Base-by-base conservation (phyloP, 441 rosid genomes). In the Pelargonium fulgidum region DNA sequence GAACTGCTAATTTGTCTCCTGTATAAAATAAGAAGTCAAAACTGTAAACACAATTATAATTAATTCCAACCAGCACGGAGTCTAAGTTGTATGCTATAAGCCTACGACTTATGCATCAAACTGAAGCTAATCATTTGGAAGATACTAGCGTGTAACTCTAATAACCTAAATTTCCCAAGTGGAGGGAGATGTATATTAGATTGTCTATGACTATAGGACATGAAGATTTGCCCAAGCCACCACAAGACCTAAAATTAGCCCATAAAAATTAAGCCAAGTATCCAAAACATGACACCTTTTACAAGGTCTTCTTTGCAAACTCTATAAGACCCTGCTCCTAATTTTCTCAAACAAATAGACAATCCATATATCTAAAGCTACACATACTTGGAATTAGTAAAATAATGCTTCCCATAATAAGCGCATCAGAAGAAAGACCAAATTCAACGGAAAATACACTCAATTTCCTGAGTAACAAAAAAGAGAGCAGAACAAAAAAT, bases 21-120 rank as follows among this genome's bases (percentile, higher is more conserved):
- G 50, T 26, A 3, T 4, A 24, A 44, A 47, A n/a, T 12, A 66
- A 7, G 59, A 66, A 67, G 52, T 50, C 68, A 73, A n/a, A 42
- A 48, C 7, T 14, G 44, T 16, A 66, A 66, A 1, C 13, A 16
- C 12, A 26, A 5, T 42, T n/a, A 3, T 59, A 63, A 56, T 19
- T 56, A 56, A 7, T 19, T 6, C 24, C 62, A 56, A 56, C 24
- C 62, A 56, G 62, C 62, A 17, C 26, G 24, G 62, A 16, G 24
- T 16, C 16, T 7, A 17, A 19, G 62, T 6, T 56, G 10, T 6
- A 7, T 3, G 20, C 26, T 4, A 54, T 16, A 56, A 6, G 10
- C 42, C 10, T 39, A 39, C 7, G 42, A 39, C 42, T 7, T 39
- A 39, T 39, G 42, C 26, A 56, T 17, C 26, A 16, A 56, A 56